A percentile compares a stretch with the other conserved stretches of the same genome.
phyloP scores from a whole-genome alignment of 805 yeast genomes.

The Kodamaea sagamina region DNA sequence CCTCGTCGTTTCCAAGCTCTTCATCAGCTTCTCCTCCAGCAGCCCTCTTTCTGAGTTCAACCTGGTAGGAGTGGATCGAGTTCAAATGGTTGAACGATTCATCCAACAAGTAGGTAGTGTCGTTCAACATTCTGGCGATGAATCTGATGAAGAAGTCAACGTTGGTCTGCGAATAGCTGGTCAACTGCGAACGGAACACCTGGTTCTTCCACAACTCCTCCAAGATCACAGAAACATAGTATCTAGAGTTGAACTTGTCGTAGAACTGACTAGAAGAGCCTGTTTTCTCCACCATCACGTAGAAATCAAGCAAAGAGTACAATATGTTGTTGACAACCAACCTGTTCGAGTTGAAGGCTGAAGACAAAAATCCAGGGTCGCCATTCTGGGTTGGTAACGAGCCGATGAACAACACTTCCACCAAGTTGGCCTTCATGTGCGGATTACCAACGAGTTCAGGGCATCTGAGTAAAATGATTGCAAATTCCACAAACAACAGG shows the following conservation, averaged over 20 bases:
- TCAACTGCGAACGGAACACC: slow-evolving; percentile 66
- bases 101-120: slow-evolving; percentile 86
- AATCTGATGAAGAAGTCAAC: slow-evolving; percentile 88
- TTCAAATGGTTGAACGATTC: slow-evolving; percentile 82
- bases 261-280: slow-evolving; percentile 94
- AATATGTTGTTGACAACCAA: slow-evolving; percentile 66
- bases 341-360: slow-evolving; percentile 62
- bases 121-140: slow-evolving; percentile 93
- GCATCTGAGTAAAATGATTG: slow-evolving; percentile 75
- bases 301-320: slow-evolving; percentile 83
- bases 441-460: slow-evolving; percentile 89
- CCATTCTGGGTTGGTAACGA: slow-evolving; percentile 56
- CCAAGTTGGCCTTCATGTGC: slow-evolving; percentile 81
- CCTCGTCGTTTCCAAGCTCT: slow-evolving; percentile 59
- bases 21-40: slow-evolving; percentile 31
- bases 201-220: slow-evolving; percentile 82
- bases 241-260: slow-evolving; percentile 91
- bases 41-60: slow-evolving; percentile 57
- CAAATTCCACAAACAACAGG: slow-evolving; percentile 63
- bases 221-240: slow-evolving; percentile 77
- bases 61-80: slow-evolving; percentile 74
- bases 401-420: slow-evolving; percentile 80
- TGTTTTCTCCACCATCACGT: slow-evolving; percentile 93
- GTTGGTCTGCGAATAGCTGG: slow-evolving; percentile 62
- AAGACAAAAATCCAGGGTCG: slow-evolving; percentile 72